Base-by-base conservation (phyloP, 306 rosid genomes). In the Datisca glomerata region DNA sequence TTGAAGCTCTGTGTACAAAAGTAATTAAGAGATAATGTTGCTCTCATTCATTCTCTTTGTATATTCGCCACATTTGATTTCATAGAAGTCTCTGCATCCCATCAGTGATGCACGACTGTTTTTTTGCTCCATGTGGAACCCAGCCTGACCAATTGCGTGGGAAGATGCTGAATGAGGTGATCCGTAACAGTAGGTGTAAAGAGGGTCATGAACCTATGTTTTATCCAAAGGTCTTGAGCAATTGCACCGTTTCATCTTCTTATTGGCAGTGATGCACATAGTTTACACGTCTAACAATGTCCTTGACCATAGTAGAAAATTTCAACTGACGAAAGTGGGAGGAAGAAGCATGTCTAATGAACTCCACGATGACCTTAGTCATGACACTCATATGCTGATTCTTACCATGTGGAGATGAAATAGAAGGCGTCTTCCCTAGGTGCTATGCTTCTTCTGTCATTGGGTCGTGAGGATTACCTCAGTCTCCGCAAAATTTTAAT, bases 1-100 rank as follows among this genome's bases (percentile, higher is more conserved):
- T n/a, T n/a, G n/a, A n/a, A n/a, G n/a, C n/a, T n/a, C n/a, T n/a
- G n/a, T n/a, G n/a, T n/a, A n/a, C 94, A 87, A 80, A 87, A 83
- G 69, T 83, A 87, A 79, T 73, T 94, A 87, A 83, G 97, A 83
- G 80, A 74, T 87, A 75, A 87, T 87, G 97, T 65, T 87, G 67
- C 97, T 87, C 23, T 94, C 94, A 47, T 87, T 87, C 59, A 87
- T 87, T 63, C 83, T 94, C 40, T 94, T 87, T 56, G 85, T 87
- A 44, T 87, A 67, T 79, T 94, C 13, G 93, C 97, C 21, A 87
- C 97, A 45, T 87, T 93, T 41, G 72, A 89, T 73, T 35, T 64
- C 64, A 87, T 87, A 60, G 78, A 51, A 72, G 67, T 53, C 76
- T 87, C 49, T 87, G 97, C 66, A 69, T 87, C 46, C 93, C 97